Base-by-base conservation (phyloP, 2,329 filamentous ascomycete genomes). In the Curvularia spicifera region DNA sequence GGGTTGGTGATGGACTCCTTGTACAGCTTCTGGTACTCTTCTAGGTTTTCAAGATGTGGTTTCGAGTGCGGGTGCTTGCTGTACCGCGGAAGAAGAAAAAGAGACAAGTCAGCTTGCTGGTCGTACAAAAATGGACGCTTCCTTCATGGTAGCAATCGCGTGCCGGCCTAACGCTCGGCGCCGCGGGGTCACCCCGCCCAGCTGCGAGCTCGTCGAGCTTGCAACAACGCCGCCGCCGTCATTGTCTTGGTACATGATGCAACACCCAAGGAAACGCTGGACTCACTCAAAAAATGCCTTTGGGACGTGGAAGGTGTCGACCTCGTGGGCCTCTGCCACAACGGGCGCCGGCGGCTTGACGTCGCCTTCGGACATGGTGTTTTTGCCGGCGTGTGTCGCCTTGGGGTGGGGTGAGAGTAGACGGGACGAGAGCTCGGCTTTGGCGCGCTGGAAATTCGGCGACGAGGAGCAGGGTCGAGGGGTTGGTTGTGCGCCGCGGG, bases 1-100 rank as follows among this genome's bases (percentile, higher is more conserved):
- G 95, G 94, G 70, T 95, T 83, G 69, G 89, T 89, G 76, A 99
- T 97, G 47, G 95, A 99, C 81, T 99, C 84, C 72, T 87, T 85
- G 78, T 89, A 89, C 69, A 89, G 80, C 73, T 83, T 78, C 77
- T 86, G 82, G 80, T 89, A 89, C 71, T 88, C 81, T 59, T 87
- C 84, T 47, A 89, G 73, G 67, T 82, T 81, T 64, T 83, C 81
- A 54, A 89, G 69, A 74, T 89, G 85, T 43, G 86, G 83, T 68
- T 83, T 84, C 55, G 79, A 79, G 65, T 76, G 71, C 8, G 86
- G 85, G 74, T 88, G 86, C 72, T 88, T 88, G 42, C 82, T 84
- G 73, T 53, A 53, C 47, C 13, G 18, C 12, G 33, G 44, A 20
- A 47, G 48, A 51, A 13, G 29, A 33, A 13, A 15, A 47, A 49